Evolutionary conservation across 176 grass and related monocot genomes (phyloP), one percentile per base, ranked within the genome.

Genomic region (Paspalum notatum): DNA sequence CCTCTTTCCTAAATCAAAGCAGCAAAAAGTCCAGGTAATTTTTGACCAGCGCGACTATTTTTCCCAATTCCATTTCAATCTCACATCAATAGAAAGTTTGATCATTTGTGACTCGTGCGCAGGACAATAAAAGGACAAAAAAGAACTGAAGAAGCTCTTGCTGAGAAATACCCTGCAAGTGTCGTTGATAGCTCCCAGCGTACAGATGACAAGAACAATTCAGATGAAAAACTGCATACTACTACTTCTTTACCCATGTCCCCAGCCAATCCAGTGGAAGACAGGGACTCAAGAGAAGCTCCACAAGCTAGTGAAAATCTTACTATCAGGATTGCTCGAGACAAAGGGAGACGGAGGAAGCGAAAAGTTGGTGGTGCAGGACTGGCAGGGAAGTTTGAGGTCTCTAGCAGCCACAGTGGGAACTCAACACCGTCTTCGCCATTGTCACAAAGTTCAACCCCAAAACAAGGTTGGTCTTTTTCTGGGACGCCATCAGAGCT

Each of bases 351-450:
- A 62, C 66, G 86, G 70, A 93, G 85, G 63, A 95, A 89, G 75
- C 69, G 78, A 50, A 86, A 77, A 78, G 66, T 72, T 38, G 81
- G 73, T 42, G 81, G 74, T 72, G 59, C 74, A 17, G 91, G 87
- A 82, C 85, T 89, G 39, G 86, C 86, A 63, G 56, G 84, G 24
- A 99, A 95, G 71, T 81, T 93, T 77, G 96, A 99, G 86, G 96
- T 84, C 85, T 99, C 96, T 54, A 99, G 96, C 66, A 99, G 92
- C 86, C 92, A 95, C 75, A 95, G 96, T 37, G 86, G 88, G 72
- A 99, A 93, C 82, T 99, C 96, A 27, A 99, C 90, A 26, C 88
- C 96, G 44, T 86, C 90, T 61, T 98, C 96, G 8, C 90, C 92
- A 47, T 59, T 95, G 47, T 95, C 95, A 18, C 81, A 93, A 51